These are phyloP conservation scores for Malus sieversii DNA, from an alignment of 306 rosid genomes.

Conservation along the genomic window DNA sequence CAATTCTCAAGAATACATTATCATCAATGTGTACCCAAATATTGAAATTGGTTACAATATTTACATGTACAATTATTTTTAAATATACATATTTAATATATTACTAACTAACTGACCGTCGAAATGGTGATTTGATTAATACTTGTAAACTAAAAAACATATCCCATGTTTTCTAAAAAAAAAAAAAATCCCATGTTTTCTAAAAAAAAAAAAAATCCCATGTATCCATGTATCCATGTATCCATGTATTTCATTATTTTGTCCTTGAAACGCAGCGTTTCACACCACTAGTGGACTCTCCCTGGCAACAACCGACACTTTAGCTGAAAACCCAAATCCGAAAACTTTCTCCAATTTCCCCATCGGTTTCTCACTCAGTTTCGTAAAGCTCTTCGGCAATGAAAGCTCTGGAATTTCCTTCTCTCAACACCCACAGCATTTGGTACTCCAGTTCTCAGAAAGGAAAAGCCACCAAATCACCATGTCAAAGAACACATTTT, in stretches of 20 bases:
- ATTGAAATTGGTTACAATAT: too few species aligned
- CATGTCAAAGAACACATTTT: constrained; percentile 8
- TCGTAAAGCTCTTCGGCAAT: constrained; percentile 8
- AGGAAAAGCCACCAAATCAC: constrained; percentile 6
- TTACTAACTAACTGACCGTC: too few species aligned
- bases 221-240: too few species aligned
- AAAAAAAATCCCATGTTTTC: too few species aligned
- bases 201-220: too few species aligned
- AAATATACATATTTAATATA: too few species aligned
- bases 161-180: too few species aligned
- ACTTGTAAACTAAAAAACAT: too few species aligned
- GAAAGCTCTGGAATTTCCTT: constrained; percentile 71
- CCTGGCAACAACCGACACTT: not conserved
- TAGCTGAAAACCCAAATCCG: not conserved
- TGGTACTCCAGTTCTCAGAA: constrained; percentile 19
- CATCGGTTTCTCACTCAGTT: not conserved
- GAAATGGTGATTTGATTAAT: too few species aligned
- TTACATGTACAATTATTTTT: too few species aligned
- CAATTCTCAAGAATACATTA: too few species aligned
- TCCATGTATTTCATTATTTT: not conserved
- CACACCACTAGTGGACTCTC: not conserved
- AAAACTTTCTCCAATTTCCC: not conserved
- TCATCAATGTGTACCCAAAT: too few species aligned
- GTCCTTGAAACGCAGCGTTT: not conserved
- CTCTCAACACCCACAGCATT: constrained; percentile 30